Conservation (phyloP, 2,329 filamentous ascomycete species). For the Dryadomyces quercivorus region DNA sequence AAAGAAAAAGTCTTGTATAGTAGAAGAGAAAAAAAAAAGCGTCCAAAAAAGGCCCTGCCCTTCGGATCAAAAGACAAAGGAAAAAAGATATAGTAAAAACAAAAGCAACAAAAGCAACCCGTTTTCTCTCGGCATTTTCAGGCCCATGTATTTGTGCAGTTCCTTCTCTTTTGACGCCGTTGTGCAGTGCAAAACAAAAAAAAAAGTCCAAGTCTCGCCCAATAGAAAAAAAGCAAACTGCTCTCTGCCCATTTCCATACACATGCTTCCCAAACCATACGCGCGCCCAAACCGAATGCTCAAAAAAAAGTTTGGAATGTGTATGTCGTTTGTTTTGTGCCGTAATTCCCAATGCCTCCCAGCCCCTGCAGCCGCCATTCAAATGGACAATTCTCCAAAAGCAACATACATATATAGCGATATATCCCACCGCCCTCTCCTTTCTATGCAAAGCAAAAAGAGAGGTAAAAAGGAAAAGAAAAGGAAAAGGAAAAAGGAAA, state of each 20-base stretch:
- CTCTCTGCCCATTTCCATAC: neutral
- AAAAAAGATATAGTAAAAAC: neutral
- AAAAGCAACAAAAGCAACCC: neutral
- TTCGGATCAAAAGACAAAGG: no score
- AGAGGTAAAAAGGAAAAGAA: neutral
- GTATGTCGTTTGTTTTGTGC: no score
- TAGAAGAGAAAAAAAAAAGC: no score
- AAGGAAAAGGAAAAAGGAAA: slow-evolving; percentile 2
- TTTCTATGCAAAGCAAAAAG: neutral
- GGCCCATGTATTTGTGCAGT: neutral
- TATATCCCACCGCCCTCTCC: neutral
- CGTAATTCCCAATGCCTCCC: no score
- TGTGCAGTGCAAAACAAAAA: neutral
- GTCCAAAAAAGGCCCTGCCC: no score
- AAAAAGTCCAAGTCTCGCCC: neutral
- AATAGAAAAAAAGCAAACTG: neutral
- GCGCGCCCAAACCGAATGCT: no score
- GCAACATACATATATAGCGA: neutral
- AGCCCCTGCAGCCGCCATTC: no score
- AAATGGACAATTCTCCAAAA: no score
- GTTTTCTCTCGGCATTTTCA: neutral
- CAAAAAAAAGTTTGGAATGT: no score
- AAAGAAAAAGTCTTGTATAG: no score
- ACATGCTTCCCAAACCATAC: neutral
- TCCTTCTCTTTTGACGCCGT: neutral